phyloP scores from a whole-genome alignment of 2,329 filamentous ascomycete species.

The Lecanoromycetidae sp. region DNA sequence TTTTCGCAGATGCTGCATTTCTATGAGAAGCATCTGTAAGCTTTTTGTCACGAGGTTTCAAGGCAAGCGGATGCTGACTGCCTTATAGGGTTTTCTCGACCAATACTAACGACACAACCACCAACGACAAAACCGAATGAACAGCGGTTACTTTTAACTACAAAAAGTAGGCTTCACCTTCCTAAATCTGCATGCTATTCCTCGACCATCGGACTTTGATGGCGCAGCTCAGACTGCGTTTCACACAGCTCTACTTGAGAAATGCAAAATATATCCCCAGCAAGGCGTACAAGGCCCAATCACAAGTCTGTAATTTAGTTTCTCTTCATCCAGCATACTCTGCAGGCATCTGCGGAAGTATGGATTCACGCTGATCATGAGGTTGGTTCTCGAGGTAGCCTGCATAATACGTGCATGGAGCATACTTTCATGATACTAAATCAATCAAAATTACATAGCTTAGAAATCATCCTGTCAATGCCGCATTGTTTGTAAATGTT shows the following conservation, averaged over 20 bases:
- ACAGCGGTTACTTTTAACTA: background rate
- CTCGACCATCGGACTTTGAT: background rate
- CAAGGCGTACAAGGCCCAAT: background rate
- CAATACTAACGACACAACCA: background rate
- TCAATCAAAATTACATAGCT: too few species aligned
- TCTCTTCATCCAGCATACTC: too few species aligned
- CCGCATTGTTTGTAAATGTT: too few species aligned
- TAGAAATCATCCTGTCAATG: too few species aligned
- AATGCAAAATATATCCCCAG: background rate
- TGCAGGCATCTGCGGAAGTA: background rate
- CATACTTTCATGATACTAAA: background rate
- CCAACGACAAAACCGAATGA: background rate
- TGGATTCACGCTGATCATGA: background rate
- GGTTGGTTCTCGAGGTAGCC: background rate
- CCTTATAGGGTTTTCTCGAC: conserved; percentile 4
- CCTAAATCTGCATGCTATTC: background rate
- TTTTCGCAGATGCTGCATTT: conserved; percentile 35
- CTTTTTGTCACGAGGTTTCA: background rate
- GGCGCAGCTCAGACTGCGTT: too few species aligned
- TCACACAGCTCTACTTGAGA: too few species aligned
- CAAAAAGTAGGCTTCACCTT: background rate
- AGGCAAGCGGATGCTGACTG: background rate
- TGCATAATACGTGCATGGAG: background rate
- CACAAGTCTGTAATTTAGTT: background rate
- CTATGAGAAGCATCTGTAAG: conserved; percentile 38